Evolutionary conservation across 192 early-diverging fungal species (phyloP), one percentile per base, ranked within the genome.

Genomic region (Jimgerdemannia lactiflua): DNA sequence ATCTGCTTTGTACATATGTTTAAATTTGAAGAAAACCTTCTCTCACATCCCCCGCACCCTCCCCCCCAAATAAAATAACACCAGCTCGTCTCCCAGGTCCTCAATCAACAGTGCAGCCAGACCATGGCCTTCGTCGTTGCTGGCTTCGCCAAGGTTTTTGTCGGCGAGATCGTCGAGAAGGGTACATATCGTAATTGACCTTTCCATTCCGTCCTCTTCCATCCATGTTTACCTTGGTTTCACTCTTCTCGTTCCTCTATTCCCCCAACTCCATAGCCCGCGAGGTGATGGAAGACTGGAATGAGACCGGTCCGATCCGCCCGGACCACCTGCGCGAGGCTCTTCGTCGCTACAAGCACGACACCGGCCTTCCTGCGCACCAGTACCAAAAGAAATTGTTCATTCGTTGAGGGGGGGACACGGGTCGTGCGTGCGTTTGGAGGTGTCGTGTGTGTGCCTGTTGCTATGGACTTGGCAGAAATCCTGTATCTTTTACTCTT

Each of bases 241-340:
- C 39, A 9, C 18, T 14, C 18, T 17, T 69, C 10, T 9, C 39
- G 7, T 67, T 9, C 14, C 71, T 18, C 69, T 49, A 43, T n/a
- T 11, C 4, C 59, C 18, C 75, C 40, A 79, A 64, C 59, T 20
- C 29, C 43, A 71, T 40, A 91, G 95, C 95, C 0, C 82, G 91
- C 7, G 89, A 94, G 75, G 84, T 97, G 4, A 92, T 42, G 10
- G 79, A 85, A n/a, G 94, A 95, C 19, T 91, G 92, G 84, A 91
- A 90, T 17, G 88, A 95, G 64, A 79, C 79, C 3, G 94, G 95
- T 3, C 74, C 94, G 0, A 85, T 97, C n/a, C 78, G 84, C 39
- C 96, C 96, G 4, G 95, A 92, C 41, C 95, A 97, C 78, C 73
- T 97, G 71, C 84, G 94, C 6, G 96, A 97, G 76, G 96, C 96